Base-by-base conservation (phyloP, 345 rosid species). In the Salix viminalis region DNA sequence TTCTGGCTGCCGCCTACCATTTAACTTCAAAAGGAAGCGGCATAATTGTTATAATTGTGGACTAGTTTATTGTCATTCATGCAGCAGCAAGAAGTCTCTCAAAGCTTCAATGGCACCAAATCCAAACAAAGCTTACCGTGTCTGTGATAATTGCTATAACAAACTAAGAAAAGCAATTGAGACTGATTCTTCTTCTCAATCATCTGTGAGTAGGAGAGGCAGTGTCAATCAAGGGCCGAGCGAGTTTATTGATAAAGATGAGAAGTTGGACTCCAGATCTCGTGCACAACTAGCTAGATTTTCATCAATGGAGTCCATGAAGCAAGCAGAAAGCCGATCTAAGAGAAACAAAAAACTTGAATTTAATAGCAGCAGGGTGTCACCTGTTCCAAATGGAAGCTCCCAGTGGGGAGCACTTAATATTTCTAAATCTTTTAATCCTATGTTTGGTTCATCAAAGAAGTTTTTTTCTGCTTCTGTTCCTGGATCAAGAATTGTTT, bases 101-200 rank as follows among this genome's bases (percentile, higher is more conserved):
- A 96, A 89, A 86, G 97, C 99, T 84, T 96, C 96, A 42, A 96
- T 96, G 98, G 98, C 99, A 61, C 97, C 98, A 28, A 91, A 93
- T 89, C 97, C 97, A 4, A 90, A 86, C 87, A 96, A 96, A 79
- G 90, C 97, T 66, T 89, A 91, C 81, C 90, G 99, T 74, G 99
- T 90, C 67, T 96, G 99, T 86, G 98, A 92, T 80, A 90, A 86
- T 83, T 96, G 99, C 83, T 92, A 72, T 77, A 90, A 69, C 79
- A 96, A 93, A 83, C 79, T 96, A 70, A 88, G 91, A 83, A 96
- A 92, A 85, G 81, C 90, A 77, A 76, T 87, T 76, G 95, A 91
- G 81, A 84, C 85, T 76, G 94, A 89, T 73, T 84, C 84, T 65
- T 86, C 91, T 1, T 89, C 92, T 77, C 92, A 91, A 69, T 90